phyloP scores from a whole-genome alignment of 2,329 filamentous ascomycete genomes.

The Hypoxylon sp. region DNA sequence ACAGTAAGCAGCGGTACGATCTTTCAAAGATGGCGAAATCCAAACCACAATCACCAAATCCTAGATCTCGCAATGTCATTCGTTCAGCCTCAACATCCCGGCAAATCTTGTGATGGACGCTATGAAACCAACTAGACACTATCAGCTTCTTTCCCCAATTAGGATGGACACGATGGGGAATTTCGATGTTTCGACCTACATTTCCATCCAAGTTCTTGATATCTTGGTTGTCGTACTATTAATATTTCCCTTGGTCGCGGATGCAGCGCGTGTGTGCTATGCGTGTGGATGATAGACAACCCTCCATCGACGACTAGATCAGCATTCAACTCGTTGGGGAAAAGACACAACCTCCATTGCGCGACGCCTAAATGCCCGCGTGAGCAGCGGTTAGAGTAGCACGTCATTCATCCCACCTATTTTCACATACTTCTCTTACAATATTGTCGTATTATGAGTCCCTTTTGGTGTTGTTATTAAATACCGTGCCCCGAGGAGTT shows the following conservation, averaged over 20 bases:
- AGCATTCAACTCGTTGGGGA: conserved; percentile 11
- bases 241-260: neutral
- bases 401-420: conserved; percentile 37
- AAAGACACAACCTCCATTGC: conserved; percentile 14
- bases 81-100: conserved; percentile 24
- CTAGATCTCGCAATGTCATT: conserved; percentile 20
- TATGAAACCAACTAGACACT: neutral
- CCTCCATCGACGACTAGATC: conserved; percentile 1
- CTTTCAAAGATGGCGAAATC: conserved; percentile 30
- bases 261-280: too few species aligned
- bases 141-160: conserved; percentile 1
- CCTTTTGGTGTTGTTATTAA: conserved; percentile 20
- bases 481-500: conserved; percentile 16
- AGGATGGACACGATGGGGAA: conserved; percentile 5
- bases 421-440: conserved; percentile 28
- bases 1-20: too few species aligned
- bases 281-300: conserved; percentile 5
- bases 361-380: conserved; percentile 22
- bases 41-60: conserved; percentile 33
- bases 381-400: conserved; percentile 31
- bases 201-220: conserved; percentile 24
- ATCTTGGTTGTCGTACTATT: conserved; percentile 11
- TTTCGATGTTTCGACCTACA: conserved; percentile 5
- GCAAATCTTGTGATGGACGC: conserved; percentile 9
- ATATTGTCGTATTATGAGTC: conserved; percentile 15